Evolutionary conservation across 495 filamentous ascomycete species (phyloP).

Genomic region (Xylaria nigripes): DNA sequence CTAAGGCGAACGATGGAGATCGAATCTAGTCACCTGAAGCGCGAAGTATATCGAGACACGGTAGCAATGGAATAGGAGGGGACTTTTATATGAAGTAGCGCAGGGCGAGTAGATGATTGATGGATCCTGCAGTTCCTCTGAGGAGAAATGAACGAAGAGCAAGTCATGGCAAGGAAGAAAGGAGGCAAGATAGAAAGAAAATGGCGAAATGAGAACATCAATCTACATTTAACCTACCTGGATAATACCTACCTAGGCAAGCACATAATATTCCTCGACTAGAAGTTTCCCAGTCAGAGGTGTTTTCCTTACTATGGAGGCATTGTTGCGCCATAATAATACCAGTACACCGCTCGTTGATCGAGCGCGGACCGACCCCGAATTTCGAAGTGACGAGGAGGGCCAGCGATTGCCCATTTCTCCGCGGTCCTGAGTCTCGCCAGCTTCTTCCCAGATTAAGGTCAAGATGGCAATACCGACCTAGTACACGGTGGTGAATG

Average conservation of each 20-base stretch:
- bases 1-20: neutral
- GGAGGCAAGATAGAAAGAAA: too few species aligned
- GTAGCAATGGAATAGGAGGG: neutral
- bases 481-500: too few species aligned
- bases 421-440: neutral
- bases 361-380: neutral
- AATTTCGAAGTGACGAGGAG: neutral
- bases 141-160: too few species aligned
- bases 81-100: neutral
- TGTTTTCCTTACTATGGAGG: neutral
- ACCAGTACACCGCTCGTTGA: too few species aligned
- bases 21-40: constrained; percentile 13
- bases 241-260: neutral
- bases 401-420: neutral
- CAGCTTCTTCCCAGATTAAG: too few species aligned
- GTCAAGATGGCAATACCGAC: too few species aligned
- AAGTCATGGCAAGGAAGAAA: too few species aligned
- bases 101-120: neutral
- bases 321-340: neutral
- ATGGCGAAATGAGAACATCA: too few species aligned
- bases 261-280: neutral
- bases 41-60: constrained; percentile 10
- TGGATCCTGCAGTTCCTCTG: too few species aligned
- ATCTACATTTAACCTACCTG: too few species aligned
- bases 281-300: neutral